Evolutionary conservation across 2,329 filamentous ascomycete genomes (phyloP), one percentile per base, ranked within the genome.

Genomic region (Graphilbum ipis-grandicollis): DNA sequence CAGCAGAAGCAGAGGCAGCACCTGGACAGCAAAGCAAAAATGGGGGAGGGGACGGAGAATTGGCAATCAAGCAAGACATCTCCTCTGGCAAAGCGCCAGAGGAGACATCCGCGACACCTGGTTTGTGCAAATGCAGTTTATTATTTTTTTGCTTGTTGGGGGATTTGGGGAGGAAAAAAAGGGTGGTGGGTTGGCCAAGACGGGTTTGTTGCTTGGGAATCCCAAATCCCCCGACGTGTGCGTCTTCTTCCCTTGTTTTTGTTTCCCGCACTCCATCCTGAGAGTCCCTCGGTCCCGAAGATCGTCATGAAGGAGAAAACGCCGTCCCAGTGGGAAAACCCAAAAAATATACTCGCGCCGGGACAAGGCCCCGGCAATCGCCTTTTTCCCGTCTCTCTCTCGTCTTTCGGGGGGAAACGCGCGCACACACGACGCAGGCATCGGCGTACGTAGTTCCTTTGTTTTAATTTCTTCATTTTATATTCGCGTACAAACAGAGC

Each of bases 51-150:
- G 48, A 61, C 32, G 28, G 23, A 28, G 33, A 33, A 41, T 68
- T 93, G 84, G 84, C 84, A 75, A 85, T 93, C 84, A 83, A 93
- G 83, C 83, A 56, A 41, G 42, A 41, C 40, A 43, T 23, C 71
- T 82, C 77, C 66, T 64, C 52, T 57, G 58, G 51, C 52, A 39
- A 46, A 48, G 37, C 31, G 39, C 55, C 53, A 51, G 43, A 41
- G 38, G 61, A 73, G 76, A n/a, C 84, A 67, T 88, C 79, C 60
- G 83, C 84, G 84, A 93, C 84, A 93, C 84, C 84, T 85, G 69
- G 39, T 54, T 66, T 62, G 66, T 65, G 61, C 60, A 58, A 60
- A 57, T n/a, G 31, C 35, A 15, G 35, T 40, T 44, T 45, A 33
- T 34, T 37, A 42, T 42, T 40, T 45, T 45, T 40, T 43, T 35